Evolutionary conservation across 352 stramenopile genomes (phyloP).

Genomic region (Saprolegnia diclina): DNA sequence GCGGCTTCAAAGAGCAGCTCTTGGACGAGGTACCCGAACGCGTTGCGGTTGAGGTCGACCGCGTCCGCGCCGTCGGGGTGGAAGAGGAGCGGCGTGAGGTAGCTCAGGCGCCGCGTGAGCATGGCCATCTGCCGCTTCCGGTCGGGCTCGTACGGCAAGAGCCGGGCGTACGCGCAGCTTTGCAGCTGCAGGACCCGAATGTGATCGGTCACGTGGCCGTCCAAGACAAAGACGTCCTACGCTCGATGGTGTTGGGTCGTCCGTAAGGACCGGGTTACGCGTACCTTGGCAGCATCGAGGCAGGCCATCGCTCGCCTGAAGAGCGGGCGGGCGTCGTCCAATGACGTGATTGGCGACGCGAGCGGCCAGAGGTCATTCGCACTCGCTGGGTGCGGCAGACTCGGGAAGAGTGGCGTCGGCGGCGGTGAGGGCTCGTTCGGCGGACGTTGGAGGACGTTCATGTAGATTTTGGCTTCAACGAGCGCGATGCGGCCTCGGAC

Average conservation of each 20-base stretch:
- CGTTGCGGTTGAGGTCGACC: slow-evolving; percentile 46
- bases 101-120: slow-evolving; percentile 44
- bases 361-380: background rate
- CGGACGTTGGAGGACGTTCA: background rate
- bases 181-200: slow-evolving; percentile 54
- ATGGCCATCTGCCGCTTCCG: slow-evolving; percentile 58
- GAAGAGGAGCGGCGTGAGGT: slow-evolving; percentile 43
- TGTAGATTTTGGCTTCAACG: background rate
- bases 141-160: slow-evolving; percentile 50
- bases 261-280: background rate
- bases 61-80: background rate
- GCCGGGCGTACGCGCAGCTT: slow-evolving; percentile 48
- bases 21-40: slow-evolving; percentile 50
- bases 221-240: slow-evolving; percentile 42
- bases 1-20: slow-evolving; percentile 61
- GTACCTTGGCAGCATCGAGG: slow-evolving; percentile 37
- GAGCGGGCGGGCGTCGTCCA: slow-evolving; percentile 46
- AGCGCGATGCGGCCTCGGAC: background rate
- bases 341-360: slow-evolving; percentile 33
- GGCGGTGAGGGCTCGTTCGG: background rate
- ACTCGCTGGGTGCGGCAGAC: slow-evolving; percentile 16
- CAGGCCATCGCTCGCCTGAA: slow-evolving; percentile 58
- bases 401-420: background rate
- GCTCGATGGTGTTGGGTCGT: background rate
- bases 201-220: slow-evolving; percentile 64